phyloP scores from a whole-genome alignment of 2,329 filamentous ascomycete species.

The Cladosporium velox region DNA sequence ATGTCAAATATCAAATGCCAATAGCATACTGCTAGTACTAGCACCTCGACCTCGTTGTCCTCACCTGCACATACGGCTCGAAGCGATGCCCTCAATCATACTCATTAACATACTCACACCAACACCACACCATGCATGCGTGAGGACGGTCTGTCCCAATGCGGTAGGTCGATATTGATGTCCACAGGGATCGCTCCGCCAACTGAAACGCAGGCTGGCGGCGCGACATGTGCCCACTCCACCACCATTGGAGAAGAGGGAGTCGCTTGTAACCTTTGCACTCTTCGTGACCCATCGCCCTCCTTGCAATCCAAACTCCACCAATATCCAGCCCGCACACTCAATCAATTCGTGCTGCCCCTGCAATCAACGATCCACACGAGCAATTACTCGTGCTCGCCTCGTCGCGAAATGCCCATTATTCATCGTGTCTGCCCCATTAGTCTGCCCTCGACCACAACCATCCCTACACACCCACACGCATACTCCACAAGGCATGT shows the following conservation, averaged over 20 bases:
- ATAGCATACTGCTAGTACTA: too few relatives aligned
- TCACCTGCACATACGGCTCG: neutral
- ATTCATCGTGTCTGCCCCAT: too few relatives aligned
- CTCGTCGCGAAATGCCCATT: neutral
- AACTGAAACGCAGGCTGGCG: slow-evolving; percentile 16
- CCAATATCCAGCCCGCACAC: slow-evolving; percentile 18
- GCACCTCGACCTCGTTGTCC: neutral
- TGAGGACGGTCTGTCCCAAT: slow-evolving; percentile 10
- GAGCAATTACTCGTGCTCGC: slow-evolving; percentile 5
- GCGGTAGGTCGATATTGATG: slow-evolving; percentile 15
- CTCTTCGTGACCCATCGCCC: neutral
- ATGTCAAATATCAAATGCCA: neutral
- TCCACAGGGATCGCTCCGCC: slow-evolving; percentile 7
- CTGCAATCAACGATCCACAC: slow-evolving; percentile 19
- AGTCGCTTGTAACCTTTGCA: slow-evolving; percentile 8
- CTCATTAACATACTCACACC: neutral
- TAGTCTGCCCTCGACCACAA: too few relatives aligned
- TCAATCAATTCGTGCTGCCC: slow-evolving; percentile 15
- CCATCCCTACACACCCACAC: neutral
- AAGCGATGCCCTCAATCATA: neutral
- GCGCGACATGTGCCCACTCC: neutral
- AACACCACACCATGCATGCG: slow-evolving; percentile 2
- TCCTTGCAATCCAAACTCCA: slow-evolving; percentile 8
- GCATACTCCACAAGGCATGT: neutral
- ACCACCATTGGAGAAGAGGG: neutral